Percentiles rank a stretch among this genome's conserved stretches.
phyloP scores from a whole-genome alignment of 78 protist genomes.

The Salpingoeca rosetta region DNA sequence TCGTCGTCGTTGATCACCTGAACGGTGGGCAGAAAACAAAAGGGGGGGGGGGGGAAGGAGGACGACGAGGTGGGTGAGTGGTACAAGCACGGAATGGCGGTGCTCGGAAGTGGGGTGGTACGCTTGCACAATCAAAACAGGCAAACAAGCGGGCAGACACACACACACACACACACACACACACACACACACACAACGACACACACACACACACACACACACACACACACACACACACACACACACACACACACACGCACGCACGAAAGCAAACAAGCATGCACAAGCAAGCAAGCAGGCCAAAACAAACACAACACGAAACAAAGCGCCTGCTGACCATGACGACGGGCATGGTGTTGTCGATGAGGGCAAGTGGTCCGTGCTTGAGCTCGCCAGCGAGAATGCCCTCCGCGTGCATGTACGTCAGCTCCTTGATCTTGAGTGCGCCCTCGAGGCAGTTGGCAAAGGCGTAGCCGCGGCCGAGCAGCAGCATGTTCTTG shows the following conservation, averaged over 20 bases:
- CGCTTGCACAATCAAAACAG: not conserved
- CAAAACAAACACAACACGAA: no score
- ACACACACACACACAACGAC: not conserved
- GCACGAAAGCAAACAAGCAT: not conserved
- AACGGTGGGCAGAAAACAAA: not conserved
- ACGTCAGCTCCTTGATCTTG: constrained; percentile 85
- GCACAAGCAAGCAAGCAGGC: not conserved
- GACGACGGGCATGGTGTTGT: constrained; percentile 67
- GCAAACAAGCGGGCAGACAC: not conserved
- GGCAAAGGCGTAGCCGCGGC: constrained; percentile 81
- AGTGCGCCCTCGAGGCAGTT: constrained; percentile 90
- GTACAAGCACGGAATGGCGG: not conserved
- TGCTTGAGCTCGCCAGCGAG: constrained; percentile 94
- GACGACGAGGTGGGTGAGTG: no score
- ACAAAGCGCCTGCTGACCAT: constrained; percentile 53
- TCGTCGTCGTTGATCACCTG: not conserved
- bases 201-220: not conserved
- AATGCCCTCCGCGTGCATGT: constrained; percentile 90
- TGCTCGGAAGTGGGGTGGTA: not conserved
- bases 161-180: not conserved
- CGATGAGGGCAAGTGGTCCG: constrained; percentile 94
- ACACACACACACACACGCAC: not conserved
- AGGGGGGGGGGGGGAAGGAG: not conserved
- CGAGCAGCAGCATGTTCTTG: constrained; percentile 66
- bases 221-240: not conserved